Base-by-base conservation (phyloP, 192 early-diverging fungal species). In the Coemansia interrupta region DNA sequence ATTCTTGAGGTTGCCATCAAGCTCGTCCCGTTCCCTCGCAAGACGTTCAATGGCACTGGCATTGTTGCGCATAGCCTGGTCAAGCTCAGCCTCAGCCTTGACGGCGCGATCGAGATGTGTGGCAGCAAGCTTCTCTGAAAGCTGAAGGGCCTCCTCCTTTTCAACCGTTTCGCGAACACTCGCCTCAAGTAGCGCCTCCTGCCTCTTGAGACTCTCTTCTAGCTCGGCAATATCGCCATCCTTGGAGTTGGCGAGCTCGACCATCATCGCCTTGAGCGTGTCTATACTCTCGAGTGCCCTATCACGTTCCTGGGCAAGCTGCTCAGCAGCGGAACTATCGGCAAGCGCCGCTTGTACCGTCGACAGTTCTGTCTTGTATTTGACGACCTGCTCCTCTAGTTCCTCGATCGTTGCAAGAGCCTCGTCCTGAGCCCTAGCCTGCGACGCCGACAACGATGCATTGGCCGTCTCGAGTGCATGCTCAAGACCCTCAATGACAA, bases 251-350 rank as follows among this genome's bases (percentile, higher is more conserved):
- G 77, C 77, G 7, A 80, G 58, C 52, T 70, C 72, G 1, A 67
- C 70, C 77, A 80, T 74, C 72, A 80, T 74, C 4, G 23, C 40
- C 39, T 80, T 80, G 26, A 80, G 72, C 17, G 64, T 64, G 0
- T 48, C 46, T 4, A 80, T 61, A 26, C 28, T 50, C 12, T 49
- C 41, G 2, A 23, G 58, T 8, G 68, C 67, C 36, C 29, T 51
- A 18, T 66, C 68, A 28, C 56, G 70, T 64, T 63, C 68, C 8
- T 38, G 41, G 20, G 22, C 43, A 6, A 76, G 59, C 26, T 38
- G n/a, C 44, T 39, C 50, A 7, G 45, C 50, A 51, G 15, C 41
- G 29, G 22, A 19, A 9, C 44, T 17, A 7, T 32, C 22, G 3
- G 5, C 52, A 17, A 48, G 17, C 5, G 38, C 20, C 42, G 19